Percentiles rank a stretch among this genome's conserved stretches.
Evolutionary conservation across 129 eudicot genomes (phyloP).

Genomic region (Artemisia tridentata): DNA sequence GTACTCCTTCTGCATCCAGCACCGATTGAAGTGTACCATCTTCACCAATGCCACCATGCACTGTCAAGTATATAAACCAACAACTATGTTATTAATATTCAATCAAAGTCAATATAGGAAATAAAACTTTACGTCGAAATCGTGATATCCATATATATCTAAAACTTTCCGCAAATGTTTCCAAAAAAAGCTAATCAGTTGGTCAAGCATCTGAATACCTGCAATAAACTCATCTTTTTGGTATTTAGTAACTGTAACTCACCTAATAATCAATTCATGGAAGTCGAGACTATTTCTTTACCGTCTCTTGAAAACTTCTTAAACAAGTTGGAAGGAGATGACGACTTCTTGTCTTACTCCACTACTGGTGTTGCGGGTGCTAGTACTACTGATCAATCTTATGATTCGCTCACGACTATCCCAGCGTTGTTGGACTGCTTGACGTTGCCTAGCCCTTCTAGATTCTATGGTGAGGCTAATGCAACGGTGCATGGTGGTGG

Average conservation of each 20-base stretch:
- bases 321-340: slow-evolving; percentile 48
- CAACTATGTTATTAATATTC: not conserved
- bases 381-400: slow-evolving; percentile 32
- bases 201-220: slow-evolving; percentile 42
- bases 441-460: slow-evolving; percentile 45
- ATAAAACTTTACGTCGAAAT: not conserved
- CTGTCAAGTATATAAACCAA: slow-evolving; percentile 40
- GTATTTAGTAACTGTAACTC: slow-evolving; percentile 64
- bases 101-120: not conserved
- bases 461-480: slow-evolving; percentile 42
- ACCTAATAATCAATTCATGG: slow-evolving; percentile 68
- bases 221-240: no score
- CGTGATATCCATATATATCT: not conserved
- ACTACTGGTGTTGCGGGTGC: slow-evolving; percentile 13
- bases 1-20: slow-evolving; percentile 77
- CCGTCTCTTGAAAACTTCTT: slow-evolving; percentile 63
- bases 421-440: slow-evolving; percentile 72
- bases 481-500: slow-evolving; percentile 12
- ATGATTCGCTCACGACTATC: slow-evolving; percentile 44
- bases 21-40: slow-evolving; percentile 88
- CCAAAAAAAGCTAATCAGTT: slow-evolving; percentile 1
- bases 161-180: not conserved
- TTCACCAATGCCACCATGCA: slow-evolving; percentile 97
- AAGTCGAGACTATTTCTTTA: slow-evolving; percentile 59
- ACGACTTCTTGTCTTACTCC: slow-evolving; percentile 32